Evolutionary conservation across 306 rosid species (phyloP).

Genomic region (Cucumis hystrix): DNA sequence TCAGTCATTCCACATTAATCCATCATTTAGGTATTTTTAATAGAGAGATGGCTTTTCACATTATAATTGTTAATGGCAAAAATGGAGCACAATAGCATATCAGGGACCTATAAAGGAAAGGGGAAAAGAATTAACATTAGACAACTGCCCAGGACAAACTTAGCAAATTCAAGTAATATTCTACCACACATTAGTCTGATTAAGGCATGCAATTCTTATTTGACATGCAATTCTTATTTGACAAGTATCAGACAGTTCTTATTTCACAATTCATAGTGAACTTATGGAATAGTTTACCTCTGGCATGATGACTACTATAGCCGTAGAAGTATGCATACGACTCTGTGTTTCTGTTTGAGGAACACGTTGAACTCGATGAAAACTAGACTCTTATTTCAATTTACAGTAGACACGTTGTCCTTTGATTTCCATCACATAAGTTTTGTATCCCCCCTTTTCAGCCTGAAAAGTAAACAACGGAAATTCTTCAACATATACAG

Average conservation of each 20-base stretch:
- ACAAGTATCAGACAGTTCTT: neutral
- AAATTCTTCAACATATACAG: neutral
- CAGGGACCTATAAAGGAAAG: neutral
- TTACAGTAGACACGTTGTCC: slow-evolving; percentile 88
- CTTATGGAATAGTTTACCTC: slow-evolving; percentile 46
- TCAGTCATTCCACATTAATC: no score
- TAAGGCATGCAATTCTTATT: no score
- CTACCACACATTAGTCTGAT: neutral
- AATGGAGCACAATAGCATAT: neutral
- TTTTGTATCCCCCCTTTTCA: slow-evolving; percentile 93
- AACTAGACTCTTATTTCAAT: slow-evolving; percentile 90
- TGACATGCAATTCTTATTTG: neutral
- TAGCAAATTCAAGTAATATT: neutral
- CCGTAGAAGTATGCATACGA: slow-evolving; percentile 95
- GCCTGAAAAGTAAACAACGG: slow-evolving; percentile 41
- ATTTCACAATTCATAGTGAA: neutral
- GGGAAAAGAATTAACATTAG: neutral
- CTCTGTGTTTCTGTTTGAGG: slow-evolving; percentile 96
- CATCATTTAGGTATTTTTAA: no score
- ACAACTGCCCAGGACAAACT: neutral
- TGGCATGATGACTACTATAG: slow-evolving; percentile 98
- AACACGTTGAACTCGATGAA: slow-evolving; percentile 97
- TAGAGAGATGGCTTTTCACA: no score
- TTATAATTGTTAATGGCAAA: neutral
- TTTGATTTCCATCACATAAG: slow-evolving; percentile 90